A percentile compares a stretch with the other conserved stretches of the same genome.
phyloP scores from a whole-genome alignment of 2,329 filamentous ascomycete species.

The Botrytis sinoallii region DNA sequence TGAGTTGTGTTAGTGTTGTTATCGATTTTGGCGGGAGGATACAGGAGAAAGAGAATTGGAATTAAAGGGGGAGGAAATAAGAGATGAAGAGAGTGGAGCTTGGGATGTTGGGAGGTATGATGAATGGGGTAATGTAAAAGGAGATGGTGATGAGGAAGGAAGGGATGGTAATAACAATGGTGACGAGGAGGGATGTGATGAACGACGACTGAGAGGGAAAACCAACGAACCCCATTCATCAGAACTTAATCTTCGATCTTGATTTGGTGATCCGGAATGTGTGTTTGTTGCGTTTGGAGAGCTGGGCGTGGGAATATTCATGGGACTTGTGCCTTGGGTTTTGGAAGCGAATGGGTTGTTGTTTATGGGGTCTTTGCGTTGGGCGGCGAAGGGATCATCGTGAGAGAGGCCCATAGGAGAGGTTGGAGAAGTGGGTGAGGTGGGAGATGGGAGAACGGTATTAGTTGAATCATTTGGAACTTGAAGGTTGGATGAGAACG shows the following conservation, averaged over 20 bases:
- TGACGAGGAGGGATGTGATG: background rate
- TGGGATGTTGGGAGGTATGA: background rate
- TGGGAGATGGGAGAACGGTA: background rate
- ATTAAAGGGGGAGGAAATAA: background rate
- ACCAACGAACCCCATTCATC: conserved; percentile 21
- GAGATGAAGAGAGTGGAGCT: background rate
- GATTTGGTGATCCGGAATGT: conserved; percentile 1
- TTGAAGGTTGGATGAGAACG: background rate
- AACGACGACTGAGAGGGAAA: conserved; percentile 6
- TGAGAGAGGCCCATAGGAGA: background rate
- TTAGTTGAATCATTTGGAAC: background rate
- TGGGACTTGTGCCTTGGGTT: background rate
- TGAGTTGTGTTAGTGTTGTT: background rate
- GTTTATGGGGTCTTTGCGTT: conserved; percentile 7
- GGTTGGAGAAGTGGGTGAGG: background rate
- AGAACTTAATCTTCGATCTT: conserved; percentile 19
- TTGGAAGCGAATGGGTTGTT: background rate
- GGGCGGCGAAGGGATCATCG: conserved; percentile 11
- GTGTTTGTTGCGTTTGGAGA: background rate
- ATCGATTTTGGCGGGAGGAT: background rate
- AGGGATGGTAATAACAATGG: conserved; percentile 2
- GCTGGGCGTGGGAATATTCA: background rate
- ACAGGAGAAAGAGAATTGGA: background rate
- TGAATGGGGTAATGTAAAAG: conserved; percentile 9
- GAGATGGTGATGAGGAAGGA: conserved; percentile 9